Evolutionary conservation across 768 basidiomycete species (phyloP).

Genomic region (Bullera alba): DNA sequence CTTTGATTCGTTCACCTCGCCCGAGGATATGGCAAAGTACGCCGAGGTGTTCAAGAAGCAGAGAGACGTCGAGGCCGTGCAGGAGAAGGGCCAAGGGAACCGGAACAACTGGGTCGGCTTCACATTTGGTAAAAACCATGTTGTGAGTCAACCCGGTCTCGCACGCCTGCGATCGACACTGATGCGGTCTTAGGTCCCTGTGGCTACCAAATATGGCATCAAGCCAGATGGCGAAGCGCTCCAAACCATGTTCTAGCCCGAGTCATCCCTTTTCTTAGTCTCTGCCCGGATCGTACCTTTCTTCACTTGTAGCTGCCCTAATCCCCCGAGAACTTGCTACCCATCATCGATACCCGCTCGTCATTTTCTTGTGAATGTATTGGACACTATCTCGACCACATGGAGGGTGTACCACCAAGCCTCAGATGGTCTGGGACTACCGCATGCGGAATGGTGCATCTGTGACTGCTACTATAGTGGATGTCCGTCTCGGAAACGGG

Average conservation of each 20-base stretch:
- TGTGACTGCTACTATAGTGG: no score
- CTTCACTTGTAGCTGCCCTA: no score
- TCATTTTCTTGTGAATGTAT: no score
- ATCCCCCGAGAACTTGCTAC: no score
- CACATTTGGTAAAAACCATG: constrained; percentile 45
- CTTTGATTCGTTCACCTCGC: constrained; percentile 51
- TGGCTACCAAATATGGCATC: constrained; percentile 11
- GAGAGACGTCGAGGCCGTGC: constrained; percentile 80
- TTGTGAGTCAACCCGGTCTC: constrained; percentile 1
- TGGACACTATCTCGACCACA: no score
- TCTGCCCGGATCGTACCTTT: no score
- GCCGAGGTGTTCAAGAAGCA: constrained; percentile 98
- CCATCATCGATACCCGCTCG: no score
- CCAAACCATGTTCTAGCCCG: constrained; percentile 46
- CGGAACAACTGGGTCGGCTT: constrained; percentile 47
- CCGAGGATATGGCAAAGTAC: constrained; percentile 97
- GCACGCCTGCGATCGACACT: background rate
- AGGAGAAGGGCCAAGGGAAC: constrained; percentile 60
- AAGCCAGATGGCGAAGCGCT: constrained; percentile 46
- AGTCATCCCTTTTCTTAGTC: no score
- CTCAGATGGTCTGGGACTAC: no score
- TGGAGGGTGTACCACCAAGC: no score
- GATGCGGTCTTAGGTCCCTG: constrained; percentile 14
- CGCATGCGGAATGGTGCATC: no score
- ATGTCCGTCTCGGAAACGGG: no score